Evolutionary conservation across 1,139 yeast genomes (phyloP), one percentile per base, ranked within the genome.

Genomic region (Magnusiomyces magnusii): DNA sequence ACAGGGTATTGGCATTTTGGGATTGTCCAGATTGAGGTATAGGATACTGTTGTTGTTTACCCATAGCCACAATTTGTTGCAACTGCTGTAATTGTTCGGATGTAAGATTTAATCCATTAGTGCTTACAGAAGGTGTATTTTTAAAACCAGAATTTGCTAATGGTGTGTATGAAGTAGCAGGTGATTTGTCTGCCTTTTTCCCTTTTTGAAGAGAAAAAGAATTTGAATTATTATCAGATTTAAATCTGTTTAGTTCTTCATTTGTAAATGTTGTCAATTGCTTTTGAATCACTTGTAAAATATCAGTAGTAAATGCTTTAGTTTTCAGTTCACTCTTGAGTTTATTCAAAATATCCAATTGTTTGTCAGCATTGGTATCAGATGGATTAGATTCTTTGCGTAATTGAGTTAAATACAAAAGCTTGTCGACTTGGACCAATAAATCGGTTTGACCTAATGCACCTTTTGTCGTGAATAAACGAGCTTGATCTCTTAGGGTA

Each of bases 211-310:
- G 19, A 39, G 19, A 9, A 62, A 67, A 36, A 54, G 67, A 47
- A 61, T 66, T 47, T 57, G 62, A 31, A 62, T 67, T 52, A 67
- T 21, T 54, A 27, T 53, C 42, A 2, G 39, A 44, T 47, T 58
- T 61, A 28, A 67, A 53, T 28, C 68, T 60, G 27, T 68, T 69
- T 27, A 62, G 59, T 51, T 70, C 73, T 58, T 69, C 68, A 27
- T 67, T 65, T 7, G 70, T 65, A 54, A 69, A 68, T 9, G 67
- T 66, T 10, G 67, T 76, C 56, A 80, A 66, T 64, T 80, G 81
- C 31, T 67, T 64, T 61, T 78, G 79, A 2, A 79, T 76, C 47
- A 71, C 72, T 7, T 72, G 73, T 51, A 80, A 66, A 13, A 73
- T 72, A 17, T 70, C 68, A 2, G 73, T 69, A 1, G 81, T 75